Evolutionary conservation across 805 yeast species (phyloP), one percentile per base, ranked within the genome.

Genomic region (Saccharomyces jurei): DNA sequence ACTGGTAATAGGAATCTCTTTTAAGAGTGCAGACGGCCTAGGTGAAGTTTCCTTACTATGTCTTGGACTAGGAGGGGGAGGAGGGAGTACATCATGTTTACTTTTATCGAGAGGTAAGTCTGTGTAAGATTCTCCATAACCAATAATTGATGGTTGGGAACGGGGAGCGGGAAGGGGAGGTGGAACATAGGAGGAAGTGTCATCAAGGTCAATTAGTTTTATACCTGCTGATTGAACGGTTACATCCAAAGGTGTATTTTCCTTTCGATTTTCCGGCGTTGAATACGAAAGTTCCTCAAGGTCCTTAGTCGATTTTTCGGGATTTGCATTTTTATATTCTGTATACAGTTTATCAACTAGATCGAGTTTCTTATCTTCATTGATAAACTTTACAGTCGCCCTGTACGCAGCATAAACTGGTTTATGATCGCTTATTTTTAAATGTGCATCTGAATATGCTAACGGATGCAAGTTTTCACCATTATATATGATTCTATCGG

Each of bases 381-480:
- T 86, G 28, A 91, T 76, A 55, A 87, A 79, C 53, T 81, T 79
- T n/a, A 88, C 90, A 17, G 71, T 74, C 9, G 87, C 79, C 36
- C 76, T 72, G 65, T 86, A 90, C 0, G 89, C 81, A 6, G 94
- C 90, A 69, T 79, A 94, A 2, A 94, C 96, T 0, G 99, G 99
- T 56, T 89, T 84, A 67, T 94, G 99, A 67, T 94, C 99, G 52
- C 97, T 89, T 54, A 85, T 77, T 54, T 65, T 66, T 36, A 92
- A 71, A 60, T 81, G 81, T 0, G 83, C 82, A 49, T 86, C 79
- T 51, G 82, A 79, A 68, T 94, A 94, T 53, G 81, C 81, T 56
- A 83, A 64, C 50, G 89, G 92, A 41, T 74, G 71, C 41, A 89
- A 63, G 25, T 71, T 71, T 3, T 74, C 67, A 46, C 94, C 89